A percentile compares a stretch with the other conserved stretches of the same genome.
Conservation (phyloP, 495 filamentous ascomycete genomes). For the Daldinia concentrica region DNA sequence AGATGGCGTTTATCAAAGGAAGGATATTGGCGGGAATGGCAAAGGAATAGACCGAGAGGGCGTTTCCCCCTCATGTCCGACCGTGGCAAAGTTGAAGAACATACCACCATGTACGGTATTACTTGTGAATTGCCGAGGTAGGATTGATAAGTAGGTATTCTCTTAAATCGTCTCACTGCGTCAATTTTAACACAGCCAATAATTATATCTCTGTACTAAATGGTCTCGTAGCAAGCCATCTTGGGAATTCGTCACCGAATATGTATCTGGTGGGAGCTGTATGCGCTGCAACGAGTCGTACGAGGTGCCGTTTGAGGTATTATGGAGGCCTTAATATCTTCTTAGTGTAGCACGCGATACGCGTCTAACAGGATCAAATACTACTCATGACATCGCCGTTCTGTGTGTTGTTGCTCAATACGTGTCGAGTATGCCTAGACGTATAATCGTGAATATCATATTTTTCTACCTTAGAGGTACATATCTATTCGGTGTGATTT, state of each 20-base stretch:
- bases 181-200: conserved; percentile 9
- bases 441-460: not conserved
- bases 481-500: not conserved
- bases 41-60: conserved; percentile 8
- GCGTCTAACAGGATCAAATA: not conserved
- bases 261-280: not conserved
- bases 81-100: conserved; percentile 29
- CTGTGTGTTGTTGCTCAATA: not conserved
- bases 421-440: not conserved
- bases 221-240: not conserved
- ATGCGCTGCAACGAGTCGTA: not conserved
- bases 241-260: not conserved
- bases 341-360: not conserved
- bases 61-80: conserved; percentile 12
- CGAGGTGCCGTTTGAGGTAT: not conserved
- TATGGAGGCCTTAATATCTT: not conserved
- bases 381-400: not conserved
- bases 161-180: not conserved
- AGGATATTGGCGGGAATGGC: conserved; percentile 8
- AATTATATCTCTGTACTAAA: not conserved
- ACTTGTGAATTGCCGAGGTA: conserved; percentile 10
- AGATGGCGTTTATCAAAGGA: conserved; percentile 1
- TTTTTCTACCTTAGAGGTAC: not conserved
- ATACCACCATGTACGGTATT: not conserved
- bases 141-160: not conserved